Conservation (phyloP, 2,329 filamentous ascomycete species). For the Fusarium irregulare region DNA sequence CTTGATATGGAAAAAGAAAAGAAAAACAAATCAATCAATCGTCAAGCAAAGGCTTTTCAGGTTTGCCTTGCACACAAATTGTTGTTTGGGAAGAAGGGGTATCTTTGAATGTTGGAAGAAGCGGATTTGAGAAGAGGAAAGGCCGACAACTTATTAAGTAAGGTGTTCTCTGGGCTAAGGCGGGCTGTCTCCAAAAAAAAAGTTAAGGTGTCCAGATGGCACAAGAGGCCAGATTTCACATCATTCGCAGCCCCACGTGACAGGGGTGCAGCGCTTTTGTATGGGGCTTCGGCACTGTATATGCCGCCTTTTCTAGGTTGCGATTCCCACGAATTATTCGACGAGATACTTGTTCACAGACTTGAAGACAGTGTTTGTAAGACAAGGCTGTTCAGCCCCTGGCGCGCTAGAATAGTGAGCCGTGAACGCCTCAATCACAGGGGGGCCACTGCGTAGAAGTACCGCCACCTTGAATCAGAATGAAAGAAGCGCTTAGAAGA, state of each 20-base stretch:
- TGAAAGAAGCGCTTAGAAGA: slow-evolving; percentile 13
- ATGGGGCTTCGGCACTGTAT: slow-evolving; percentile 35
- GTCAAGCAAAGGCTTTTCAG: slow-evolving; percentile 38
- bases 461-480: background rate
- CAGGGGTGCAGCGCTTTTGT: slow-evolving; percentile 43
- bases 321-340: background rate
- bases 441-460: slow-evolving; percentile 17
- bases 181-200: slow-evolving; percentile 49
- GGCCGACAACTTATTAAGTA: slow-evolving; percentile 53
- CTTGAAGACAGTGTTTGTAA: slow-evolving; percentile 31
- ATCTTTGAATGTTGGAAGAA: slow-evolving; percentile 47
- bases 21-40: slow-evolving; percentile 43
- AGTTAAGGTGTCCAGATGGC: slow-evolving; percentile 59
- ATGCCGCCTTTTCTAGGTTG: slow-evolving; percentile 24
- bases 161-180: slow-evolving; percentile 4
- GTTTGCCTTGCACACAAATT: slow-evolving; percentile 46
- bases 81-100: slow-evolving; percentile 46
- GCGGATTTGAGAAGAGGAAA: slow-evolving; percentile 47
- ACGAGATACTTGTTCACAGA: slow-evolving; percentile 2
- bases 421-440: slow-evolving; percentile 22
- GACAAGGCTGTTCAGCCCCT: slow-evolving; percentile 35
- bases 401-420: slow-evolving; percentile 20
- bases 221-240: slow-evolving; percentile 64
- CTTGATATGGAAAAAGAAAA: slow-evolving; percentile 35
- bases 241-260: slow-evolving; percentile 48